Percentiles rank a stretch among this genome's conserved stretches.
These are phyloP conservation scores for Rhynchospora tenuis DNA, from an alignment of 176 grass and related monocot genomes.

Conservation along the genomic window DNA sequence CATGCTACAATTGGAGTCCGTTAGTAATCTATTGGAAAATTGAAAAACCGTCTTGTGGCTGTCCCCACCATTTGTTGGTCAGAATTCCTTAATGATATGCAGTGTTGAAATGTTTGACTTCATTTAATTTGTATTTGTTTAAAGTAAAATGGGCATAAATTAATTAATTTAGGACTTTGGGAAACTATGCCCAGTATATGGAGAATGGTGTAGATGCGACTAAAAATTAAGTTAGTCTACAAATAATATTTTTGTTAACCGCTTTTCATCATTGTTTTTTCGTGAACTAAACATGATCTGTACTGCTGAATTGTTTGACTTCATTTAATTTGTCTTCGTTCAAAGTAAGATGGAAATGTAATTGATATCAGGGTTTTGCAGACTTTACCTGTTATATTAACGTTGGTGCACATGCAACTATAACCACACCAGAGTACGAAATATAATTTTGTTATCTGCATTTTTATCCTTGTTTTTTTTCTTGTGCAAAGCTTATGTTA, in stretches of 20 bases:
- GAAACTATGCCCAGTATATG: neutral
- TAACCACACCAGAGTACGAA: neutral
- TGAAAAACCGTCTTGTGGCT: neutral
- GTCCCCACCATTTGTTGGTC: neutral
- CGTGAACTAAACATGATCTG: no score
- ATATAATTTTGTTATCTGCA: neutral
- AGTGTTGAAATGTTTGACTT: neutral
- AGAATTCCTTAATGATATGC: neutral
- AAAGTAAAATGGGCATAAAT: neutral
- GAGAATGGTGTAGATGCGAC: neutral
- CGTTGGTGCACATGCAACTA: neutral
- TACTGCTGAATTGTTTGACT: neutral
- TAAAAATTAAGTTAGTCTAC: neutral
- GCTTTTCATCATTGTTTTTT: neutral
- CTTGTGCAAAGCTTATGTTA: no score
- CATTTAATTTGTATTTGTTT: neutral
- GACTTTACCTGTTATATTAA: neutral
- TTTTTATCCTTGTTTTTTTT: neutral
- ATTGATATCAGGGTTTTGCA: neutral
- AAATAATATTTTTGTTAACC: neutral
- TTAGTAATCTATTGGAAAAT: neutral
- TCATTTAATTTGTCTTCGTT: neutral
- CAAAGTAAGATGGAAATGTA: neutral
- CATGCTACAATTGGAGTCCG: neutral
- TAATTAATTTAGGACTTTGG: neutral